Percentiles rank a stretch among this genome's conserved stretches.
These are phyloP conservation scores for Chamaecrista fasciculata DNA, from an alignment of 306 rosid species.

Conservation along the genomic window DNA sequence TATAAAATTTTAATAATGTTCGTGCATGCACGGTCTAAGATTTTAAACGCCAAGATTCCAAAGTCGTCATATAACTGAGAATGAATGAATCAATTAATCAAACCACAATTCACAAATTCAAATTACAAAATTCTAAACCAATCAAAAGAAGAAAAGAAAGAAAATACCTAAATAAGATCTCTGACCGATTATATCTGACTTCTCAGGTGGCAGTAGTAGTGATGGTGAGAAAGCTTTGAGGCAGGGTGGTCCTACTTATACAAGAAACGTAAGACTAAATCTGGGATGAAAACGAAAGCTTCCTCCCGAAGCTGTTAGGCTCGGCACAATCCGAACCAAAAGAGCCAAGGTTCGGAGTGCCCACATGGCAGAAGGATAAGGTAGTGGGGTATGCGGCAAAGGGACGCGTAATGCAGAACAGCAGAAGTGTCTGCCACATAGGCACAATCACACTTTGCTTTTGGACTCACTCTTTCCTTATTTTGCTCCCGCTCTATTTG, in stretches of 20 bases:
- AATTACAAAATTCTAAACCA: too few relatives aligned
- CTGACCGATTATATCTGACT: neutral
- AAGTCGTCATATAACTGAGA: too few relatives aligned
- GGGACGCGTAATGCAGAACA: neutral
- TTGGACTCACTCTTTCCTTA: neutral
- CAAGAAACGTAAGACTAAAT: neutral
- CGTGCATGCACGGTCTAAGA: neutral
- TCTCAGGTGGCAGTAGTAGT: neutral
- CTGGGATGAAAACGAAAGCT: neutral
- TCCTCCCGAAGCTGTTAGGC: neutral
- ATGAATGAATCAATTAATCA: too few relatives aligned
- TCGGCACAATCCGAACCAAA: too few relatives aligned
- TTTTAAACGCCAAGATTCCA: too few relatives aligned
- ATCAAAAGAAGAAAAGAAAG: neutral
- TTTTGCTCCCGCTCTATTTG: too few relatives aligned
- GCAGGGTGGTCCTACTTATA: neutral
- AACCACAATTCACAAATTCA: too few relatives aligned
- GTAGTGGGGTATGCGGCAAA: neutral
- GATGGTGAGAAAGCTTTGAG: too few relatives aligned
- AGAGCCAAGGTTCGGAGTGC: too few relatives aligned
- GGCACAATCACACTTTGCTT: too few relatives aligned
- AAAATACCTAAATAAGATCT: too few relatives aligned
- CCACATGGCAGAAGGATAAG: too few relatives aligned
- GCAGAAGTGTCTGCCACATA: neutral
- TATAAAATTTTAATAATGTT: neutral